phyloP scores from a whole-genome alignment of 2,329 filamentous ascomycete genomes.

The Trichoderma pleuroti region DNA sequence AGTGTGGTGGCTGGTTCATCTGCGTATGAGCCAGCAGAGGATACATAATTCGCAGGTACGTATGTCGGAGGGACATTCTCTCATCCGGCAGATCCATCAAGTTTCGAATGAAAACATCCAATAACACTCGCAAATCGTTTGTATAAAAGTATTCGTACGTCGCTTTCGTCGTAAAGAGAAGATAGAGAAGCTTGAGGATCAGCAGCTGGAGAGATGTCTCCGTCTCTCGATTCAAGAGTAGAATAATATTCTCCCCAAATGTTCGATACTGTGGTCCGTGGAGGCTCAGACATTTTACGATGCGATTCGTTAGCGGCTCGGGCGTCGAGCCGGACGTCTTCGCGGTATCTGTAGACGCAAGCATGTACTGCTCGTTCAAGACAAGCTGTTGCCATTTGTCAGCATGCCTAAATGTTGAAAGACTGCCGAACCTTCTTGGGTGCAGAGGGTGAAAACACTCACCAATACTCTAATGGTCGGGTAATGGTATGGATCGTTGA shows the following conservation, averaged over 20 bases:
- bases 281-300: slow-evolving; percentile 84
- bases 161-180: slow-evolving; percentile 85
- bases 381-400: slow-evolving; percentile 61
- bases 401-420: slow-evolving; percentile 14
- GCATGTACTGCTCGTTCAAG: slow-evolving; percentile 97
- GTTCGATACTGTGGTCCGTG: slow-evolving; percentile 82
- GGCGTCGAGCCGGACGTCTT: slow-evolving; percentile 36
- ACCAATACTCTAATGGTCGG: slow-evolving; percentile 90
- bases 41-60: slow-evolving; percentile 88
- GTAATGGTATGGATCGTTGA: slow-evolving; percentile 91
- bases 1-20: slow-evolving; percentile 78
- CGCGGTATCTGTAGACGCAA: slow-evolving; percentile 58
- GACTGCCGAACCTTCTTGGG: background rate
- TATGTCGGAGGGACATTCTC: slow-evolving; percentile 73
- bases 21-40: slow-evolving; percentile 90
- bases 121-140: slow-evolving; percentile 88
- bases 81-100: slow-evolving; percentile 93
- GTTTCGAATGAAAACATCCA: slow-evolving; percentile 95
- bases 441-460: slow-evolving; percentile 33
- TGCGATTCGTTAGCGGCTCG: slow-evolving; percentile 75
- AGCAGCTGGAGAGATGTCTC: slow-evolving; percentile 91
- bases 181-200: slow-evolving; percentile 93
- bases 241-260: slow-evolving; percentile 95
- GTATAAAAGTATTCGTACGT: slow-evolving; percentile 99
- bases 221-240: slow-evolving; percentile 89